Conservation (phyloP, 805 yeast species). For the Suhomyces xylopsoci region DNA sequence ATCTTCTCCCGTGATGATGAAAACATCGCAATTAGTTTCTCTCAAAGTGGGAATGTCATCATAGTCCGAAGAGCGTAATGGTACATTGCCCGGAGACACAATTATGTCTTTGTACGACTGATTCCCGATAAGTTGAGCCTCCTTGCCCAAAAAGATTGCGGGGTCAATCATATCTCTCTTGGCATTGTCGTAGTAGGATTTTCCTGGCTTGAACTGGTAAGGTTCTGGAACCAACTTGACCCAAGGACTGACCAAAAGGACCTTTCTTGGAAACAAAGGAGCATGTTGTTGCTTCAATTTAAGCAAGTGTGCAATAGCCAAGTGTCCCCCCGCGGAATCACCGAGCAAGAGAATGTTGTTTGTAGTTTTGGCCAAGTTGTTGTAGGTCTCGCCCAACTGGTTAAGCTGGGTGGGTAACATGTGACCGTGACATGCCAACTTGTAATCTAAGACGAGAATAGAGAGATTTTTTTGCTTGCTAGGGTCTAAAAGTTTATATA, state of each 20-base stretch:
- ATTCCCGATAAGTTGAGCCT: constrained; percentile 11
- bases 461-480: constrained; percentile 15
- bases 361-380: constrained; percentile 15
- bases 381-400: constrained; percentile 28
- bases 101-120: constrained; percentile 10
- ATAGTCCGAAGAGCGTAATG: constrained; percentile 27
- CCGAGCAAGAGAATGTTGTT: constrained; percentile 35
- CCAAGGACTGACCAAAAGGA: constrained; percentile 38
- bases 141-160: neutral
- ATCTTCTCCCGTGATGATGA: constrained; percentile 35
- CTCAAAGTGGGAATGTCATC: constrained; percentile 15
- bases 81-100: constrained; percentile 25
- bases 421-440: constrained; percentile 25
- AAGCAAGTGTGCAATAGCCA: constrained; percentile 29
- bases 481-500: constrained; percentile 27
- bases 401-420: constrained; percentile 32
- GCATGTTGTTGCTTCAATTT: constrained; percentile 14
- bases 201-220: constrained; percentile 24
- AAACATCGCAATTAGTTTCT: constrained; percentile 8
- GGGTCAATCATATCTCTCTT: constrained; percentile 9
- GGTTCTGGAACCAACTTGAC: constrained; percentile 24
- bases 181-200: constrained; percentile 31
- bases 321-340: constrained; percentile 44
- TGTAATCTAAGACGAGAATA: constrained; percentile 24
- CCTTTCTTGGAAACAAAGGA: constrained; percentile 23